Percentiles rank a stretch among this genome's conserved stretches.
Evolutionary conservation across 2,329 filamentous ascomycete genomes (phyloP).

Genomic region (Bipolaris bicolor): DNA sequence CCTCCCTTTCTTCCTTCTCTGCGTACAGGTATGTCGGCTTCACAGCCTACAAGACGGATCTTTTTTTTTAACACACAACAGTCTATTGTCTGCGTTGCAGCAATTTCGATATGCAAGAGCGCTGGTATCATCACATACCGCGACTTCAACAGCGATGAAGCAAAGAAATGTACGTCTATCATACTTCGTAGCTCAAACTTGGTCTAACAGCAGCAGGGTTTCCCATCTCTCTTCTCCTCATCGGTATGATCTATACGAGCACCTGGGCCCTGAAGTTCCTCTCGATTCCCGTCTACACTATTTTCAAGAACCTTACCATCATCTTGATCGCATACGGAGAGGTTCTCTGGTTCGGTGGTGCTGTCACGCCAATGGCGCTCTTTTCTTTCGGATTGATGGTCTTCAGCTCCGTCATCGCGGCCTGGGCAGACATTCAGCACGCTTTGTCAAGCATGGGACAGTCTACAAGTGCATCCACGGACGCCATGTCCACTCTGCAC

Average conservation of each 20-base stretch:
- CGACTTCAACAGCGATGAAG: slow-evolving; percentile 87
- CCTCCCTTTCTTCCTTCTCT: slow-evolving; percentile 93
- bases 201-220: slow-evolving; percentile 70
- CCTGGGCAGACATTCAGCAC: slow-evolving; percentile 95
- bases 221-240: slow-evolving; percentile 90
- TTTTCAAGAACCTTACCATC: slow-evolving; percentile 99
- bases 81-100: slow-evolving; percentile 86
- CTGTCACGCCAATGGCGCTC: slow-evolving; percentile 82
- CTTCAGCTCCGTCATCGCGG: slow-evolving; percentile 88
- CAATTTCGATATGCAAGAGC: slow-evolving; percentile 83
- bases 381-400: slow-evolving; percentile 98
- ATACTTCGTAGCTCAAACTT: not conserved
- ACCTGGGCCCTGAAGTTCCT: slow-evolving; percentile 96
- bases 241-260: slow-evolving; percentile 98
- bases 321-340: slow-evolving; percentile 98
- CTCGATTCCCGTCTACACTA: slow-evolving; percentile 97
- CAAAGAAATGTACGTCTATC: slow-evolving; percentile 78
- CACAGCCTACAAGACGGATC: not conserved
- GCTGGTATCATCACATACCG: slow-evolving; percentile 79
- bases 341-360: slow-evolving; percentile 96
- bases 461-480: slow-evolving; percentile 65
- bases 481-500: slow-evolving; percentile 86
- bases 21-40: slow-evolving; percentile 76
- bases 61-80: slow-evolving; percentile 50
- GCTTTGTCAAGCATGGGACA: slow-evolving; percentile 70